Evolutionary conservation across 2,329 filamentous ascomycete genomes (phyloP).

Genomic region (Botrytis sinoallii): DNA sequence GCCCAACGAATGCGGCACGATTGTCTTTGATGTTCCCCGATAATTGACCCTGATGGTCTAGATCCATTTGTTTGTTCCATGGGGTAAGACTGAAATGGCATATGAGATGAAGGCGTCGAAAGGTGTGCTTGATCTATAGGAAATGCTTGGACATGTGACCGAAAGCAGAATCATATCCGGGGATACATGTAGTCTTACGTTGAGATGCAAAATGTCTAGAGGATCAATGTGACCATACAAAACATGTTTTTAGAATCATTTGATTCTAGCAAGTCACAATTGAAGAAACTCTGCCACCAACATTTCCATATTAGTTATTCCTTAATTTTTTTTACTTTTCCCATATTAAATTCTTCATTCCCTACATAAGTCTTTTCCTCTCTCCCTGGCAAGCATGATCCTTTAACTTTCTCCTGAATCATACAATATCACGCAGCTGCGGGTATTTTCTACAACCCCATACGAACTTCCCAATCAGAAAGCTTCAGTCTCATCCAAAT

Average conservation of each 20-base stretch:
- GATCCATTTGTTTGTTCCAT: neutral
- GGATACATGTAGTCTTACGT: neutral
- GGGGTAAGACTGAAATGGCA: neutral
- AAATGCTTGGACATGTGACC: neutral
- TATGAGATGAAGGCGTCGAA: neutral
- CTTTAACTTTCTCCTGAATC: neutral
- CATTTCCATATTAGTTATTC: neutral
- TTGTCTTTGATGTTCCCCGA: neutral
- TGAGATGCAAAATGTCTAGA: too few relatives aligned
- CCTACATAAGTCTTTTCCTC: neutral
- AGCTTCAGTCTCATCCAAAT: neutral
- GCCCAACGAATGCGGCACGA: neutral
- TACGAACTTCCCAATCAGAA: neutral
- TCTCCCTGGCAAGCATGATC: neutral
- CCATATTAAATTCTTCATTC: neutral
- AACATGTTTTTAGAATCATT: neutral
- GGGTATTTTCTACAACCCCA: neutral
- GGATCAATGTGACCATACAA: neutral
- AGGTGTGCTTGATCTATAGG: neutral
- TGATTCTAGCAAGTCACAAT: neutral
- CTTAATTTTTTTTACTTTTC: too few relatives aligned
- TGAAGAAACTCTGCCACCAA: neutral
- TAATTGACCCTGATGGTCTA: neutral
- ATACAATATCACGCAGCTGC: neutral
- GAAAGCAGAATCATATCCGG: conserved; percentile 1